phyloP scores from a whole-genome alignment of 768 basidiomycete genomes.

The Dacryopinax spathularia region DNA sequence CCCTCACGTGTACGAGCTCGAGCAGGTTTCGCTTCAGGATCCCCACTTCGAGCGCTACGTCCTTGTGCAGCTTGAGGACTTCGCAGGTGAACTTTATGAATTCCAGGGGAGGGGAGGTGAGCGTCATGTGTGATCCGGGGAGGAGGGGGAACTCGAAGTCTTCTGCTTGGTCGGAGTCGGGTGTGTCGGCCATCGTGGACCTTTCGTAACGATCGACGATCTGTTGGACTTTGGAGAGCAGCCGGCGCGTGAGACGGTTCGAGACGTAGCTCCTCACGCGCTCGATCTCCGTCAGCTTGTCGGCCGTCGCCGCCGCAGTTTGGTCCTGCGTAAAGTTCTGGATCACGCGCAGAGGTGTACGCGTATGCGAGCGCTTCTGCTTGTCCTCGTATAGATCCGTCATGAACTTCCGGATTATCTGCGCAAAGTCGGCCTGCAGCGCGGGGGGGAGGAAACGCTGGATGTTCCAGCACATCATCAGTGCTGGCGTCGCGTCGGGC shows the following conservation, averaged over 20 bases:
- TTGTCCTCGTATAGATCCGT: constrained; percentile 56
- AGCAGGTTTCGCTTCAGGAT: constrained; percentile 78
- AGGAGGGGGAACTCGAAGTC: constrained; percentile 71
- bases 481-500: constrained; percentile 45
- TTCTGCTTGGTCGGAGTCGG: constrained; percentile 35
- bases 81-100: constrained; percentile 80
- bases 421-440: constrained; percentile 61
- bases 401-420: constrained; percentile 66
- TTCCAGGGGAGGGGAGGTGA: constrained; percentile 73
- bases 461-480: constrained; percentile 90
- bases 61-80: constrained; percentile 59
- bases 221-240: constrained; percentile 52
- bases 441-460: constrained; percentile 72
- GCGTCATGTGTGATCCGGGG: constrained; percentile 69
- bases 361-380: constrained; percentile 49
- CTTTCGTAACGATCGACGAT: constrained; percentile 42
- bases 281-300: constrained; percentile 55
- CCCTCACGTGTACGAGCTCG: constrained; percentile 71
- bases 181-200: constrained; percentile 35
- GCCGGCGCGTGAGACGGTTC: constrained; percentile 62
- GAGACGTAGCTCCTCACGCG: constrained; percentile 60
- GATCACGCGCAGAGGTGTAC: constrained; percentile 59
- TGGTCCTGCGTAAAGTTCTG: constrained; percentile 48
- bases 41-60: constrained; percentile 76
- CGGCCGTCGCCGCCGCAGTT: constrained; percentile 47